Percentiles rank a stretch among this genome's conserved stretches.
These are phyloP conservation scores for Aspergillus cavernicola DNA, from an alignment of 495 filamentous ascomycete genomes.

Conservation along the genomic window DNA sequence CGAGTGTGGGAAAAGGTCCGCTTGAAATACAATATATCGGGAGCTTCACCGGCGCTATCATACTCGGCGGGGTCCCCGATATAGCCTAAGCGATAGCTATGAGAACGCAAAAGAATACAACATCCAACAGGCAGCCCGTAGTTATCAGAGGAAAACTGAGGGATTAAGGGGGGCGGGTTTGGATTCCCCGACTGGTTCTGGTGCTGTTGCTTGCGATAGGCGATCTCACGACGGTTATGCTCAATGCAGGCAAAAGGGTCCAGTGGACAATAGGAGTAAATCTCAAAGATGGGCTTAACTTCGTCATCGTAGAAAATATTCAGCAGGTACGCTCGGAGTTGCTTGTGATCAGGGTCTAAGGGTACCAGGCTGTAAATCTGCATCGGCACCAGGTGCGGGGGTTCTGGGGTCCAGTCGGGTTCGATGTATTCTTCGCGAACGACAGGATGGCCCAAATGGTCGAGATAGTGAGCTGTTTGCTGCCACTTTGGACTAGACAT, in stretches of 20 bases:
- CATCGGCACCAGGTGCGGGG: not conserved
- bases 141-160: not conserved
- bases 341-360: slow-evolving; percentile 19
- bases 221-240: slow-evolving; percentile 22
- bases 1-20: slow-evolving; percentile 15
- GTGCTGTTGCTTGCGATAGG: slow-evolving; percentile 22
- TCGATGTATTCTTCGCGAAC: slow-evolving; percentile 17
- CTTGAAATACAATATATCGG: slow-evolving; percentile 16
- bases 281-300: slow-evolving; percentile 18
- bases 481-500: too few relatives aligned
- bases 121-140: not conserved
- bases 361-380: slow-evolving; percentile 26
- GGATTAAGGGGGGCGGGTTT: slow-evolving; percentile 15
- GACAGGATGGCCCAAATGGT: slow-evolving; percentile 16
- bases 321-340: slow-evolving; percentile 18
- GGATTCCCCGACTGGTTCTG: slow-evolving; percentile 7
- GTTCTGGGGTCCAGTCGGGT: slow-evolving; percentile 7
- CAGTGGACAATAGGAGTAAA: slow-evolving; percentile 19
- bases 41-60: slow-evolving; percentile 8
- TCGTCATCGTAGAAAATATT: slow-evolving; percentile 9
- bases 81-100: slow-evolving; percentile 20
- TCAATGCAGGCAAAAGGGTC: slow-evolving; percentile 23
- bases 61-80: not conserved
- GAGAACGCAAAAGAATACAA: slow-evolving; percentile 17
- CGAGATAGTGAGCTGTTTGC: slow-evolving; percentile 12